phyloP scores from a whole-genome alignment of 768 basidiomycete genomes.

The Candolleomyces efflorescens region DNA sequence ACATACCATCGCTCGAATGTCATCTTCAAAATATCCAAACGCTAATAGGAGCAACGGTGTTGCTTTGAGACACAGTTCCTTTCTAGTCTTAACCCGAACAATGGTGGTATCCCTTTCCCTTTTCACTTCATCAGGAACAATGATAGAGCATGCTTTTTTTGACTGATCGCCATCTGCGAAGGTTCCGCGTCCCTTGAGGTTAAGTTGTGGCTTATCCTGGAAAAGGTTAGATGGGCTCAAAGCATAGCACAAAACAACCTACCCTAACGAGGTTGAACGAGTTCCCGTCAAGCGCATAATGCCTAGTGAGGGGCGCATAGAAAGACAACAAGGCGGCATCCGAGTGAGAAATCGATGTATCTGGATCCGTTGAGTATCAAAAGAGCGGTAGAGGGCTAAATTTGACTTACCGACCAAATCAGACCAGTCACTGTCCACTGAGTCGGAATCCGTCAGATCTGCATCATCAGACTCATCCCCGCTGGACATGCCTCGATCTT shows the following conservation, averaged over 20 bases:
- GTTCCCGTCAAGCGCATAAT: slow-evolving; percentile 34
- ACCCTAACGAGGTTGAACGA: not conserved
- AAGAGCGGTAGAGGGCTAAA: not conserved
- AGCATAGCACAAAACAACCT: not conserved
- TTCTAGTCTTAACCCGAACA: slow-evolving; percentile 36
- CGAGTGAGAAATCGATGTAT: not conserved
- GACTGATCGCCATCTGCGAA: not conserved
- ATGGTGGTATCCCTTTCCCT: slow-evolving; percentile 29
- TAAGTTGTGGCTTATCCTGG: slow-evolving; percentile 18
- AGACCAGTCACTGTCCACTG: slow-evolving; percentile 46
- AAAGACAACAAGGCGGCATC: slow-evolving; percentile 31
- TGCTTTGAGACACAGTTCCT: slow-evolving; percentile 37
- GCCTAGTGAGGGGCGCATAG: slow-evolving; percentile 46
- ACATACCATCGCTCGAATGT: slow-evolving; percentile 43
- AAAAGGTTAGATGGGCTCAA: not conserved
- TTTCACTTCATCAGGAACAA: slow-evolving; percentile 11
- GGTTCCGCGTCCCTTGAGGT: not conserved
- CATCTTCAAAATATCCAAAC: slow-evolving; percentile 41
- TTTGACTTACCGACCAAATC: slow-evolving; percentile 35
- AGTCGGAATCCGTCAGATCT: slow-evolving; percentile 55
- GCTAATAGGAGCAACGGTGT: slow-evolving; percentile 54
- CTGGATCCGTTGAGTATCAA: not conserved
- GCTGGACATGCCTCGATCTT: slow-evolving; percentile 53
- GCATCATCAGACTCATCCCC: slow-evolving; percentile 80
- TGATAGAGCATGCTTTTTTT: slow-evolving; percentile 1